Base-by-base conservation (phyloP, 192 early-diverging fungal species). In the Backusella tarrabulga region DNA sequence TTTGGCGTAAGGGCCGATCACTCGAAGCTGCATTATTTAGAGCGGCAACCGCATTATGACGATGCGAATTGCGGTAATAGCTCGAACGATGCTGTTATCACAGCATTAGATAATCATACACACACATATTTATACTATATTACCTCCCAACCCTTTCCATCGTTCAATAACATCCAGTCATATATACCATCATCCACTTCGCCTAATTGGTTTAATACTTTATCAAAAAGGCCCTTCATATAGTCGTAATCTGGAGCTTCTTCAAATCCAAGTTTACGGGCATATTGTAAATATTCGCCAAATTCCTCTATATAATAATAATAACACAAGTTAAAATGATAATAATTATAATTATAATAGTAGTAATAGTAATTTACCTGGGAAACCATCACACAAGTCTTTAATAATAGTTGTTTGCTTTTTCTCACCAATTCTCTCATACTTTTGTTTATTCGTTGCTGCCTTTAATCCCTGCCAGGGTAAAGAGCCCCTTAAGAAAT, bases 381-480 rank as follows among this genome's bases (percentile, higher is more conserved):
- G 97, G 80, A 92, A 95, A 41, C 93, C 92, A 52, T 95, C 93
- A 76, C 95, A 96, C 21, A 99, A 87, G 75, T 97, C 97, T 77
- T 93, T 92, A 81, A 98, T 89, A 29, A 88, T 85, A 1, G 94
- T 94, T 41, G 91, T 89, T 79, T 97, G 97, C 85, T 99, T 99
- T 87, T 96, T 96, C 79, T 99, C 96, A 34, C 97, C 97, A 83
- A 99, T 99, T 81, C 96, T 95, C 83, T 99, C 97, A 85, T 99
- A 99, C 79, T 99, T 99, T 91, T 99, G 96, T 82, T 97, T 96
- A 90, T 99, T 99, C 73, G 95, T 97, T 32, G 92, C 94, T 8
- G 97, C 97, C 86, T 98, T 97, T 29, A 99, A 84, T 12, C 97
- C 97, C 84, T 99, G 97, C 97, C 97, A 99, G 23, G 97, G 97